Base-by-base conservation (phyloP, 805 yeast species). In the Candida sonorensis region DNA sequence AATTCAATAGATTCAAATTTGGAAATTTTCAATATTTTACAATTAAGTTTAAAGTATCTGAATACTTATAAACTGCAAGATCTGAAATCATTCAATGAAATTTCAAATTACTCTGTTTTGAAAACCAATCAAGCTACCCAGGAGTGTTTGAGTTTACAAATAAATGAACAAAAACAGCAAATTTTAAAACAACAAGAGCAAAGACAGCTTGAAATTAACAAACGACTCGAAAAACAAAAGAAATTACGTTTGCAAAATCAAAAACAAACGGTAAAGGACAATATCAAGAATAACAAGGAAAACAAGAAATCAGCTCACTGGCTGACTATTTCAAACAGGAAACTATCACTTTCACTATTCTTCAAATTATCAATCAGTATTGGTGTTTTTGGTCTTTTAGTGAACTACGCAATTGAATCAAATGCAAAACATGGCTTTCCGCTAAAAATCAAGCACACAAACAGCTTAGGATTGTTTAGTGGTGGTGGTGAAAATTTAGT, bases 1-100 rank as follows among this genome's bases (percentile, higher is more conserved):
- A 43, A 38, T 23, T 39, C 48, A 7, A 30, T 42, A n/a, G 52
- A 47, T 29, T 45, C 51, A 1, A 40, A 44, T 20, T 32, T 38
- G 5, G 54, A 55, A 29, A 31, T 55, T 9, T 43, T 37, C 20
- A 46, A 44, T 22, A 50, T 58, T 21, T 33, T 55, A n/a, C 48
- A 47, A 26, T 25, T 48, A 19, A 40, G 53, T 26, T 10, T 30
- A 7, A 30, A 29, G 17, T 33, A 36, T 40, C 10, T 41, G 34
- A 20, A 30, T 16, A 29, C 39, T 13, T 29, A 20, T 26, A 43
- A 33, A 20, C 35, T 45, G 21, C 28, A 14, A 3, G 9, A 18
- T 7, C 14, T 41, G 23, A 12, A 24, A 4, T 14, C 34, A 2
- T 22, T 33, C 29, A 25, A 22, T 3, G 16, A 25, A 2, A 29